Base-by-base conservation (phyloP, 2,329 filamentous ascomycete species). In the Clonostachys rosea region DNA sequence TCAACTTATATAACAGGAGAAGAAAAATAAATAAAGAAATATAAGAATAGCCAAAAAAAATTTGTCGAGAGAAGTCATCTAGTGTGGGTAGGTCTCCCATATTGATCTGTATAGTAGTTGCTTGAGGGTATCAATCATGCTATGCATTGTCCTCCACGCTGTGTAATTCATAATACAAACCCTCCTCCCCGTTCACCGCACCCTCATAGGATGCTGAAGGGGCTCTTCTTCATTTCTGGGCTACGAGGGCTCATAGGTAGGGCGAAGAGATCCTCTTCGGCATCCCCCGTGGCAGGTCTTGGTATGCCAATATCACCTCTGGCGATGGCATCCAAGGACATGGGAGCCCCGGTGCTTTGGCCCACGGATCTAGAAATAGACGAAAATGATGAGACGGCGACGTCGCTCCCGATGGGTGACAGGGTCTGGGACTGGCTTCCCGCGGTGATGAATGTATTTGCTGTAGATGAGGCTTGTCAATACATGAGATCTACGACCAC, bases 201-300 rank as follows among this genome's bases (percentile, higher is more conserved):
- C 9, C 37, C 44, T 41, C 37, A 39, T 47, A 79, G 52, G 24
- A 79, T 67, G 56, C 78, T 82, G 60, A 96, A 96, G 0, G 90
- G 91, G 59, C 88, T 91, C 56, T 84, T 88, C 46, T 84, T 83
- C 74, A 94, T 90, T 55, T 95, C 90, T 0, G 91, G 91, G 57
- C 88, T 91, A 44, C 91, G 76, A 2, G 91, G 91, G 58, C 88
- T 92, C 69, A 96, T 82, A 2, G 89, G 90, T 45, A 95, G 77
- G 1, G 90, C 91, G 60, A 96, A 96, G 3, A 96, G 74, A 39
- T 88, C 91, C 49, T 95, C 90, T 54, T 90, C 86, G 1, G 52
- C 47, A 57, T 30, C 64, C 61, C 34, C 56, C 55, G 14, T 50
- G 47, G 20, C 52, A 53, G 51, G 14, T 30, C 24, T 49, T 48